These are phyloP conservation scores for Luffa acutangula DNA, from an alignment of 306 rosid genomes.

Conservation along the genomic window DNA sequence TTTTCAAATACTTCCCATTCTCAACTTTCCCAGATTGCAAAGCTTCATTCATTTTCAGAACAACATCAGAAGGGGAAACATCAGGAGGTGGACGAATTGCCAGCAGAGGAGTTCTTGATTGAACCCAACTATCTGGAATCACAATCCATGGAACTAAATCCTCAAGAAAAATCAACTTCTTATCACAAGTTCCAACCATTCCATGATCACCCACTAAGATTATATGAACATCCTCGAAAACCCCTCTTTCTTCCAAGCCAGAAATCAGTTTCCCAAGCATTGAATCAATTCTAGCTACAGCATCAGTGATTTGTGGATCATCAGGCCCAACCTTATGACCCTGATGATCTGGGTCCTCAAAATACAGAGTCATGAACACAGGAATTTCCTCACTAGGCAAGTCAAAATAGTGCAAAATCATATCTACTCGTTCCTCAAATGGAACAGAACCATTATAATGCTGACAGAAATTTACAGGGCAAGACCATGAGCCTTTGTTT, in stretches of 20 bases:
- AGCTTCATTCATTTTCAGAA: conserved; percentile 66
- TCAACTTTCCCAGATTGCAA: conserved; percentile 68
- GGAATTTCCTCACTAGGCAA: conserved; percentile 61
- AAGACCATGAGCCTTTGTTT: conserved; percentile 79
- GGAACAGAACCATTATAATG: conserved; percentile 65
- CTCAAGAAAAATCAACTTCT: conserved; percentile 59
- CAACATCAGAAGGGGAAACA: conserved; percentile 29
- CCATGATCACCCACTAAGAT: conserved; percentile 98
- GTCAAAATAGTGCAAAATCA: conserved; percentile 52
- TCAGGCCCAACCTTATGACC: conserved; percentile 89
- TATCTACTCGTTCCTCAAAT: conserved; percentile 74
- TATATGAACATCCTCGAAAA: conserved; percentile 74
- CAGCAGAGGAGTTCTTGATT: conserved; percentile 49
- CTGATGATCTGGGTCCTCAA: conserved; percentile 97
- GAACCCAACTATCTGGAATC: conserved; percentile 53
- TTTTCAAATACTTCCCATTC: conserved; percentile 58
- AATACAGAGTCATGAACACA: conserved; percentile 78
- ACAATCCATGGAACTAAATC: conserved; percentile 73
- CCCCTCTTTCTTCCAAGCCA: conserved; percentile 71
- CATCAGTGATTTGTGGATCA: conserved; percentile 74
- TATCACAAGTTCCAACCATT: conserved; percentile 97
- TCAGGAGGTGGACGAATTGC: conserved; percentile 62
- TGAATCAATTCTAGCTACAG: conserved; percentile 63
- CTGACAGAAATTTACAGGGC: conserved; percentile 38
- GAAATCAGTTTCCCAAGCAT: conserved; percentile 77